Evolutionary conservation across 192 early-diverging fungal genomes (phyloP).

Genomic region (Oehlia diaphana): DNA sequence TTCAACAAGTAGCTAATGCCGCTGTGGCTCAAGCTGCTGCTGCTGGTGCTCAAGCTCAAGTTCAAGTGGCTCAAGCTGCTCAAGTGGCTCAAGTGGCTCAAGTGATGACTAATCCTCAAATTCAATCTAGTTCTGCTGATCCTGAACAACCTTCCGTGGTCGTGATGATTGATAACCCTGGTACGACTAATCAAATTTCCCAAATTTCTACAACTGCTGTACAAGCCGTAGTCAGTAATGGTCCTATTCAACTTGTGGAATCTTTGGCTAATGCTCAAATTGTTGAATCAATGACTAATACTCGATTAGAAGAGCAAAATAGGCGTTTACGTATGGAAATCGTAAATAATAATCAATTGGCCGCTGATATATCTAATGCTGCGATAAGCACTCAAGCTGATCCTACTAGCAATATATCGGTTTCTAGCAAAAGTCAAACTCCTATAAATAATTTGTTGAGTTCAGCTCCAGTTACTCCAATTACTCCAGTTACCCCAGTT

Average conservation of each 20-base stretch:
- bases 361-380: not conserved
- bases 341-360: slow-evolving; percentile 7
- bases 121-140: not conserved
- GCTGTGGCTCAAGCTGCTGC: no score
- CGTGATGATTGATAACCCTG: not conserved
- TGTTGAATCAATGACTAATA: no score
- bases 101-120: not conserved
- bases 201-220: not conserved
- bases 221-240: not conserved
- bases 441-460: no score
- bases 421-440: no score
- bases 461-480: no score
- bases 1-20: no score
- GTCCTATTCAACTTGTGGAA: not conserved
- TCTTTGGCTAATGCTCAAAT: not conserved
- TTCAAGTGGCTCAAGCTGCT: no score
- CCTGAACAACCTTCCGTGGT: not conserved
- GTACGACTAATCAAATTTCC: not conserved
- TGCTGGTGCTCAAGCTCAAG: no score
- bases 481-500: no score
- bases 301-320: not conserved
- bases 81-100: no score
- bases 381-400: no score
- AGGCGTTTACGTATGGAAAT: not conserved
- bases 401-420: no score